Conservation (phyloP, 441 rosid species). For the Omphalea diandra region DNA sequence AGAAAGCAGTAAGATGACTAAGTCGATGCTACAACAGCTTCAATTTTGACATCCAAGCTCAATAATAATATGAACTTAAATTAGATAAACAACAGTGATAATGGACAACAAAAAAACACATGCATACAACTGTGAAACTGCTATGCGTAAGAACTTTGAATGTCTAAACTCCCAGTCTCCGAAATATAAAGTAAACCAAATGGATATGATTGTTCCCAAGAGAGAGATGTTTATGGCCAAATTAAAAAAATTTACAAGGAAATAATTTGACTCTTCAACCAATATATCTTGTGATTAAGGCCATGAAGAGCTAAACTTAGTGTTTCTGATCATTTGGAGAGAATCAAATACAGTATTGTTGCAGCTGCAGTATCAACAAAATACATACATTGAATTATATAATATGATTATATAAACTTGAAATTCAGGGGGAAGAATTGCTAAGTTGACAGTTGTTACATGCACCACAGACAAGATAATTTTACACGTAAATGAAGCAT, state of each 20-base stretch:
- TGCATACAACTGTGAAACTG: neutral
- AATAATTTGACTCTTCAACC: neutral
- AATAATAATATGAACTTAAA: slow-evolving; percentile 2
- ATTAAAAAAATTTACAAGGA: neutral
- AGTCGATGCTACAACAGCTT: neutral
- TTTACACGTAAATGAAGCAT: slow-evolving; percentile 6
- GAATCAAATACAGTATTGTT: neutral
- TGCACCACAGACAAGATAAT: neutral
- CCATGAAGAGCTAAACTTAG: neutral
- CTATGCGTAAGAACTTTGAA: neutral
- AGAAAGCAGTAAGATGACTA: slow-evolving; percentile 17
- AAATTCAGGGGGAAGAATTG: neutral
- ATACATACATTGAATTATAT: neutral
- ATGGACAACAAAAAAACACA: neutral
- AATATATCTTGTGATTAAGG: neutral
- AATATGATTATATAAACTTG: neutral
- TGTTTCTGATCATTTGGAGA: neutral
- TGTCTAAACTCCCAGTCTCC: neutral
- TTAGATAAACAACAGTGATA: neutral
- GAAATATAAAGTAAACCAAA: no score
- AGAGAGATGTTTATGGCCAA: neutral
- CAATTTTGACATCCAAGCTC: neutral
- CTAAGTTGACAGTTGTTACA: neutral
- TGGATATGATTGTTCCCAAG: neutral
- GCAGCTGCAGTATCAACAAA: neutral